Base-by-base conservation (phyloP, 805 yeast species). In the Starmerella ratchasimensis region DNA sequence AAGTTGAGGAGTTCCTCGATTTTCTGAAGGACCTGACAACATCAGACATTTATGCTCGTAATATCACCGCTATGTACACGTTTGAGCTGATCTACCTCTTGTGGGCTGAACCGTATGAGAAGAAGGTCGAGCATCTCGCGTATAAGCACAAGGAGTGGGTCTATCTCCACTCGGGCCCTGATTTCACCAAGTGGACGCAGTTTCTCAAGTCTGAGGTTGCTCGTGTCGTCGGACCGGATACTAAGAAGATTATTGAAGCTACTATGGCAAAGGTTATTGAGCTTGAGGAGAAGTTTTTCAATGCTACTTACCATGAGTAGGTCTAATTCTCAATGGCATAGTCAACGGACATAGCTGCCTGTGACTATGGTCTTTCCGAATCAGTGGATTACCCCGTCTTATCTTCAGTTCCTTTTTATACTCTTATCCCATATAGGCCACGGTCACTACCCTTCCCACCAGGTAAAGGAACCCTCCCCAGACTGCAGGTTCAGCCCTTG, bases 131-230 rank as follows among this genome's bases (percentile, higher is more conserved):
- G 6, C 23, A 34, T 19, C 37, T 42, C 15, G 20, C 17, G 19
- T 39, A 21, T 18, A 39, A 45, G 34, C 47, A 44, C 38, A 24
- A 21, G 21, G 47, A 46, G 23, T 44, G 48, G 48, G 33, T 44
- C 9, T 23, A 36, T 13, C 37, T 44, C n/a, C 48, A 44, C 36
- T 14, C 34, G 3, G 48, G 48, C 6, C 31, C 32, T 3, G 47
- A 36, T 6, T 44, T 44, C 37, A 17, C 33, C 11, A 15, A 18
- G 4, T 44, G 48, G 48, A 43, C 35, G 10, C 21, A 33, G 16
- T 44, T 44, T 31, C 33, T 44, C n/a, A 44, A 32, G 16, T 16
- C 32, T 15, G 48, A 44, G 28, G 40, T 44, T 11, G 39, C 10
- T 14, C 29, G 47, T 8, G 39, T 33, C 4, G 11, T 31, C 9